Evolutionary conservation across 805 yeast genomes (phyloP), one percentile per base, ranked within the genome.

Genomic region (Suhomyces canberraensis): DNA sequence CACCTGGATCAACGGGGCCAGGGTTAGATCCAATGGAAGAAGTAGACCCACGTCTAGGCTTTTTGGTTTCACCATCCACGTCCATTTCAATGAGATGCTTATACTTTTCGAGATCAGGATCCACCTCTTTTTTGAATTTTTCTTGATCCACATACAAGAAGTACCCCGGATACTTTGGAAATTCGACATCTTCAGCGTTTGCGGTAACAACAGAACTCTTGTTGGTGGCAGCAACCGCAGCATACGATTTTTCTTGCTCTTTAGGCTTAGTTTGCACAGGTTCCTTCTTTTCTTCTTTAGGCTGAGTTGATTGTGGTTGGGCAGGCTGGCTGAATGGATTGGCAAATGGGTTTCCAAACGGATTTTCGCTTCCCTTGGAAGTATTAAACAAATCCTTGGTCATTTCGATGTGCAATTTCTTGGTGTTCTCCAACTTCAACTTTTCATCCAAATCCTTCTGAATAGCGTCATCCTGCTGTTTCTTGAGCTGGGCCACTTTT

Each of bases 121-220:
- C 65, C 16, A 69, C 70, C 37, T 69, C 69, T 39, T 73, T 73
- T 50, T 75, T 76, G 51, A 82, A 69, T 30, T 61, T 71, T 56
- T 90, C 97, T 35, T 72, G 71, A 31, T 86, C 95, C 4, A 87
- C 82, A 52, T 76, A 85, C 3, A 88, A 52, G 46, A 83, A 75
- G 51, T 58, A 79, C 3, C 89, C 90, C 4, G 82, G 81, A 46
- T 76, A 85, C 16, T 61, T 51, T 15, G 84, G 83, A 4, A 70
- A 49, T 16, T 58, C 49, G 8, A 32, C 33, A 11, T 33, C 25
- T 11, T 54, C 40, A 3, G 36, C 14, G 30, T 39, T 46, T 25
- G 36, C 15, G 21, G 19, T 33, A 11, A 21, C 17, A 14, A 14
- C n/a, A 8, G 24, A 31, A 13, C 39, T 37, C 9, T 29, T 29